Conservation (phyloP, 2,329 filamentous ascomycete species). For the Colletotrichum sp. region DNA sequence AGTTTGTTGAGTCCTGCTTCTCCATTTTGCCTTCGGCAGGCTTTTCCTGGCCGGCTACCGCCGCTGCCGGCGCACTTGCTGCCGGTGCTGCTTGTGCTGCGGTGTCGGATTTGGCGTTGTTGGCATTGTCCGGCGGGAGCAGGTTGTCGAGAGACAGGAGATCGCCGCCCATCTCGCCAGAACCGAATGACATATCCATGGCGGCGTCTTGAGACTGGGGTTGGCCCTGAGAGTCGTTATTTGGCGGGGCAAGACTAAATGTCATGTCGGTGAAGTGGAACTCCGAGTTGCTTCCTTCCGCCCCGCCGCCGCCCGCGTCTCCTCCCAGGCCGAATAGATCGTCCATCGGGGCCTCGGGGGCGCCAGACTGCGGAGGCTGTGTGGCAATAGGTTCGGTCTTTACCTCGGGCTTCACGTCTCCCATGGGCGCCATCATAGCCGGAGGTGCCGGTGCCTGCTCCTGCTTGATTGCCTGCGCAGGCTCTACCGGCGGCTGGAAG, state of each 20-base stretch:
- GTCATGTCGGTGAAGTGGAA: slow-evolving; percentile 63
- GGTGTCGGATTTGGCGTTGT: background rate
- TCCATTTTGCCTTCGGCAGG: slow-evolving; percentile 23
- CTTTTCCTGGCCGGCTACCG: slow-evolving; percentile 18
- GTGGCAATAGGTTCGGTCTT: slow-evolving; percentile 19
- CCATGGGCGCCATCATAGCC: slow-evolving; percentile 28
- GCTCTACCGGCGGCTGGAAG: slow-evolving; percentile 30
- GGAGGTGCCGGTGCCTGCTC: slow-evolving; percentile 19
- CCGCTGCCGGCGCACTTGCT: background rate
- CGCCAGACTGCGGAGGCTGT: slow-evolving; percentile 23
- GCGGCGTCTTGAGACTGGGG: slow-evolving; percentile 38
- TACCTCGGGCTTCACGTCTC: slow-evolving; percentile 32
- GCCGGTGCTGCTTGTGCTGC: slow-evolving; percentile 11
- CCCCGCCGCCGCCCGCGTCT: slow-evolving; percentile 8
- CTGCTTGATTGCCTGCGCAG: slow-evolving; percentile 15
- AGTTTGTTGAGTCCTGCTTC: slow-evolving; percentile 35
- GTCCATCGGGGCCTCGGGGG: slow-evolving; percentile 23
- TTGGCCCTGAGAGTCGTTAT: slow-evolving; percentile 31
- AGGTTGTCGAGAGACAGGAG: slow-evolving; percentile 34
- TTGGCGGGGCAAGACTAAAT: slow-evolving; percentile 55
- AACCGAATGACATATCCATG: slow-evolving; percentile 52
- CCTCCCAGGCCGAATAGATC: slow-evolving; percentile 13
- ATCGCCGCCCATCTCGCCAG: slow-evolving; percentile 33
- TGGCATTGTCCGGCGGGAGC: slow-evolving; percentile 27
- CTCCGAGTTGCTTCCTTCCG: slow-evolving; percentile 34